A percentile compares a stretch with the other conserved stretches of the same genome.
phyloP scores from a whole-genome alignment of 306 rosid species.

The Acacia confusa region DNA sequence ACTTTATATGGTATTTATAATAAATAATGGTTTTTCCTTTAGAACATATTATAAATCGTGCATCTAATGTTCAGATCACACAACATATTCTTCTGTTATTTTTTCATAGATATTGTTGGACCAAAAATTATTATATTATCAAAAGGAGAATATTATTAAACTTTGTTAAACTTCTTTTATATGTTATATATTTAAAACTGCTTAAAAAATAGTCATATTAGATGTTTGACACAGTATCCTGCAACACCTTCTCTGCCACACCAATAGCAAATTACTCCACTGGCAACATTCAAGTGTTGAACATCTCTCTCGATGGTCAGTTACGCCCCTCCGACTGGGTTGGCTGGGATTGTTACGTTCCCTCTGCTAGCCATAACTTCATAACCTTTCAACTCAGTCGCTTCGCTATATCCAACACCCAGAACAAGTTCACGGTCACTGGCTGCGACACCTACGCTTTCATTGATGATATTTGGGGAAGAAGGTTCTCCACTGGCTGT shows the following conservation, averaged over 20 bases:
- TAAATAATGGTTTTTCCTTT: too few species aligned
- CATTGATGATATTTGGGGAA: not conserved
- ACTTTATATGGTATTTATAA: too few species aligned
- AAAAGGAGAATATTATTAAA: too few species aligned
- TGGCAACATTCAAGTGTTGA: not conserved
- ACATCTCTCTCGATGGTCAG: constrained; percentile 3
- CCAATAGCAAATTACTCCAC: not conserved
- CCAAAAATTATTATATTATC: too few species aligned
- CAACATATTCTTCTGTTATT: too few species aligned
- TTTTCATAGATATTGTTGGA: too few species aligned
- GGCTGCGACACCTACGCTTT: constrained; percentile 21
- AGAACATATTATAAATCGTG: too few species aligned
- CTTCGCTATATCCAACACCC: not conserved
- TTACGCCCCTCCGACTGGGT: not conserved
- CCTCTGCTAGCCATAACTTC: not conserved
- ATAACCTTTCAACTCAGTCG: not conserved
- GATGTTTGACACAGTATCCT: not conserved
- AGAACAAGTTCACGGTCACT: not conserved
- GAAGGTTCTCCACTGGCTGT: not conserved
- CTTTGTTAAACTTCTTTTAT: too few species aligned
- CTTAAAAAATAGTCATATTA: too few species aligned
- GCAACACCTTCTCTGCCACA: not conserved
- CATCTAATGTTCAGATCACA: too few species aligned
- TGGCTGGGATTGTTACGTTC: not conserved
- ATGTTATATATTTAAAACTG: too few species aligned